These are phyloP conservation scores for Phylloporus sp. DNA, from an alignment of 768 basidiomycete species.

Conservation along the genomic window DNA sequence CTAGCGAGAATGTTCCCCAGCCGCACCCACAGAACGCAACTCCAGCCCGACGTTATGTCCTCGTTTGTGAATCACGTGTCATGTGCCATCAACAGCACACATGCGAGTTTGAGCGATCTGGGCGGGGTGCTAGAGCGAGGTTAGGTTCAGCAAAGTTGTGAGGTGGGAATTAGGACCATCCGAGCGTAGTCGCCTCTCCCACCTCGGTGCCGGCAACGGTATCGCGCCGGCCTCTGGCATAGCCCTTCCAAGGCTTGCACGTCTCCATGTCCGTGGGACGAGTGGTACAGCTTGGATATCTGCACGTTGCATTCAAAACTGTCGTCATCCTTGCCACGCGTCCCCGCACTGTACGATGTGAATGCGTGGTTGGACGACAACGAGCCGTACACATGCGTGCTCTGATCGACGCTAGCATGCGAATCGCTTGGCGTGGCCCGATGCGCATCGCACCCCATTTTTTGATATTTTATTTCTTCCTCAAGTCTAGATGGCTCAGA, in stretches of 20 bases:
- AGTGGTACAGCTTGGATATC: conserved; percentile 1
- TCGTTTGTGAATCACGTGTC: conserved; percentile 17
- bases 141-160: neutral
- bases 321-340: conserved; percentile 19
- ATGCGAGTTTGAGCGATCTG: conserved; percentile 25
- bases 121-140: conserved; percentile 20
- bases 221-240: conserved; percentile 24
- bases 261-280: conserved; percentile 4
- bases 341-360: conserved; percentile 31
- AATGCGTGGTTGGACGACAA: conserved; percentile 33
- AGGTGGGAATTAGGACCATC: conserved; percentile 10
- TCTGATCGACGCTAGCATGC: conserved; percentile 23
- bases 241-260: conserved; percentile 23
- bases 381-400: conserved; percentile 36
- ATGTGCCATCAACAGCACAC: conserved; percentile 32
- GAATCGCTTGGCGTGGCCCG: conserved; percentile 32
- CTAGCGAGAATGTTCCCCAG: conserved; percentile 42
- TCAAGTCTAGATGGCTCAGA: conserved; percentile 9
- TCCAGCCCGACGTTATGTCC: conserved; percentile 24
- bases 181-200: conserved; percentile 8
- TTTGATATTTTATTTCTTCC: conserved; percentile 12
- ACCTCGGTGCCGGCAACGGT: conserved; percentile 29
- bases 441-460: conserved; percentile 29
- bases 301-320: conserved; percentile 11
- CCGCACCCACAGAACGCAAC: conserved; percentile 33